Percentiles rank a stretch among this genome's conserved stretches.
phyloP scores from a whole-genome alignment of 345 rosid genomes.

The Lenwebbia sp. region DNA sequence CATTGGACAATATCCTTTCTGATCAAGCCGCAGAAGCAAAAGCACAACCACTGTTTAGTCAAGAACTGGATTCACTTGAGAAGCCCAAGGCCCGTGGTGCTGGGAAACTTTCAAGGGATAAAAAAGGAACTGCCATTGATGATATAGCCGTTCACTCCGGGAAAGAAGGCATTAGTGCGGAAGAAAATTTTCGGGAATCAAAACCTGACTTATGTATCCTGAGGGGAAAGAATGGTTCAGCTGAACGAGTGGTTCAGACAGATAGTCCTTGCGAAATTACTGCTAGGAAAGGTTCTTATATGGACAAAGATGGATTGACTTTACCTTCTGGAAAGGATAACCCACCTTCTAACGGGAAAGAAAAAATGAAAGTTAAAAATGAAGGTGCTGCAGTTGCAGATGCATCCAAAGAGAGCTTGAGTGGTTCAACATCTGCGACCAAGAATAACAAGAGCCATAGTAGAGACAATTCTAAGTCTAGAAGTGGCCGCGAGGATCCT shows the following conservation, averaged over 20 bases:
- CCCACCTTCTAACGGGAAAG: constrained; percentile 32
- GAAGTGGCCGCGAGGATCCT: constrained; percentile 29
- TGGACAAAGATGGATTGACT: constrained; percentile 27
- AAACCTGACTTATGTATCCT: not conserved
- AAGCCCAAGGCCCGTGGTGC: constrained; percentile 30
- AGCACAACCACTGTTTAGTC: constrained; percentile 17
- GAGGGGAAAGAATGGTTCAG: constrained; percentile 26
- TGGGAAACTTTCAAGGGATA: constrained; percentile 47
- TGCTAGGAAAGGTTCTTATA: constrained; percentile 22
- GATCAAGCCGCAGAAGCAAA: constrained; percentile 28
- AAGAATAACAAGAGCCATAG: constrained; percentile 38
- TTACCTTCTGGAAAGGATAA: constrained; percentile 35
- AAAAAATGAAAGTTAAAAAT: constrained; percentile 39
- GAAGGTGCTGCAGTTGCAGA: constrained; percentile 18
- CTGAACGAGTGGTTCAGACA: not conserved
- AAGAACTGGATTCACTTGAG: constrained; percentile 31
- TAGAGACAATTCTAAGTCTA: constrained; percentile 16
- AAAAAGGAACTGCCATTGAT: constrained; percentile 24
- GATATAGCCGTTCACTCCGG: constrained; percentile 21
- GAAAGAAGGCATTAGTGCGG: constrained; percentile 21
- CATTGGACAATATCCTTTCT: constrained; percentile 26
- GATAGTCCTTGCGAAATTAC: constrained; percentile 32
- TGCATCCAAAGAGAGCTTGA: constrained; percentile 26
- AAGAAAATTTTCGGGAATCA: not conserved
- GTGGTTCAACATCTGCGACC: constrained; percentile 20